These are phyloP conservation scores for Paracorniculantispora psalliotae DNA, from an alignment of 2,329 filamentous ascomycete species.

Conservation along the genomic window DNA sequence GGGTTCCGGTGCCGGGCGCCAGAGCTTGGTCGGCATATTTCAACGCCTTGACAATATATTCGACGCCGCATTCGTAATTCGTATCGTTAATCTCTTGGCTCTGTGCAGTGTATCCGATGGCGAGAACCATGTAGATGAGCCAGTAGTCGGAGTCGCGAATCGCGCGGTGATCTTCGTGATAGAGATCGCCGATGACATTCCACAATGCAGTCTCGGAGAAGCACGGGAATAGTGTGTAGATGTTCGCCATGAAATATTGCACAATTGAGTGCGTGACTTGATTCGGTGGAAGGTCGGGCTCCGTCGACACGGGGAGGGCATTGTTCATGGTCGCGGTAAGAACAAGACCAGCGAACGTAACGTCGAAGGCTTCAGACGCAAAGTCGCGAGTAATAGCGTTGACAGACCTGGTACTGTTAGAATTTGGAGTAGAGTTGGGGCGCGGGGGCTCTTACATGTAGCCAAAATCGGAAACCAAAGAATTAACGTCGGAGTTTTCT, in stretches of 20 bases:
- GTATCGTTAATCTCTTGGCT: constrained; percentile 65
- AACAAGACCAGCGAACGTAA: constrained; percentile 88
- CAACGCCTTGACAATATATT: constrained; percentile 60
- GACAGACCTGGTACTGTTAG: constrained; percentile 60
- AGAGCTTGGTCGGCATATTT: constrained; percentile 77
- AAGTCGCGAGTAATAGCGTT: constrained; percentile 94
- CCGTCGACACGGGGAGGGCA: constrained; percentile 57
- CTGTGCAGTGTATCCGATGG: constrained; percentile 70
- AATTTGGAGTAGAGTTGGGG: too few relatives aligned
- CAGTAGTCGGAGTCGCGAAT: constrained; percentile 71
- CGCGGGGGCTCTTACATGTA: constrained; percentile 58
- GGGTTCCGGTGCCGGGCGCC: constrained; percentile 75
- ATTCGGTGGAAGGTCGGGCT: constrained; percentile 63
- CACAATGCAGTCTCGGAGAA: constrained; percentile 78
- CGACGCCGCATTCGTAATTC: constrained; percentile 53
- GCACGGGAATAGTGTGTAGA: constrained; percentile 75
- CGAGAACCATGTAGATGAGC: constrained; percentile 84
- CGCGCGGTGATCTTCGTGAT: constrained; percentile 61
- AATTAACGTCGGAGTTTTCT: constrained; percentile 84
- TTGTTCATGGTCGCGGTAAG: constrained; percentile 77
- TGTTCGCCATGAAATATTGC: constrained; percentile 78
- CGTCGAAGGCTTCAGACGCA: constrained; percentile 78
- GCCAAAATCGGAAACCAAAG: constrained; percentile 89
- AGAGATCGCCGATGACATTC: constrained; percentile 74
- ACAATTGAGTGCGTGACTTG: constrained; percentile 64